These are phyloP conservation scores for Oligophagozyma castellii DNA, from an alignment of 1,139 yeast genomes.

Conservation along the genomic window DNA sequence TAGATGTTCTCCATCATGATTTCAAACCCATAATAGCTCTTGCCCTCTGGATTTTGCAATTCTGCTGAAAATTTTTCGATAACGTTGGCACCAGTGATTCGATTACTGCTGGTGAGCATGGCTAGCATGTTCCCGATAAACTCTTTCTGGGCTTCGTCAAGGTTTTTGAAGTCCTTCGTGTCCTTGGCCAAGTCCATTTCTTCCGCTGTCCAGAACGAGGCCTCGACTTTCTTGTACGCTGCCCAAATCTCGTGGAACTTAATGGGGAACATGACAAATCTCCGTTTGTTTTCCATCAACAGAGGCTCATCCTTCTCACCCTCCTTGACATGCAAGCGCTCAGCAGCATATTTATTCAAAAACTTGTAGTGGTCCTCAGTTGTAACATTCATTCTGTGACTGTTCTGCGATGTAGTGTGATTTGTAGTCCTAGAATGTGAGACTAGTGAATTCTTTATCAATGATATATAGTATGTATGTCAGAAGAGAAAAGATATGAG, in stretches of 20 bases:
- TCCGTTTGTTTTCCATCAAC: slow-evolving; percentile 66
- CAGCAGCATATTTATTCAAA: neutral
- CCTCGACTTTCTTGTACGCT: slow-evolving; percentile 97
- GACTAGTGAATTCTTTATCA: too few relatives aligned
- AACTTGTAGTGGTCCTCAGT: slow-evolving; percentile 2
- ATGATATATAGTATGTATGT: too few relatives aligned
- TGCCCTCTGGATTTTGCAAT: slow-evolving; percentile 94
- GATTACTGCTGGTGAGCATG: slow-evolving; percentile 97
- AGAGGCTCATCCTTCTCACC: slow-evolving; percentile 82
- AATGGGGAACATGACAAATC: slow-evolving; percentile 93
- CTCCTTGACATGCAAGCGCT: slow-evolving; percentile 56
- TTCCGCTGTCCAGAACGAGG: slow-evolving; percentile 99
- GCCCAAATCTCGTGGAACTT: slow-evolving; percentile 98
- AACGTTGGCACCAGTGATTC: slow-evolving; percentile 93
- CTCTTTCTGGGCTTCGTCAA: slow-evolving; percentile 82
- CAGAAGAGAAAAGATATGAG: too few relatives aligned
- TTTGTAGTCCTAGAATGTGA: too few relatives aligned
- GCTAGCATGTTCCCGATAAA: slow-evolving; percentile 89
- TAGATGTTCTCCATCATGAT: slow-evolving; percentile 99
- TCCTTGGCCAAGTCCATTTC: slow-evolving; percentile 95
- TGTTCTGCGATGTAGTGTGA: too few relatives aligned
- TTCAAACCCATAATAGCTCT: slow-evolving; percentile 97
- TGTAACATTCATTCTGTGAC: slow-evolving; percentile 18
- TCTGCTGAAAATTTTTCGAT: slow-evolving; percentile 96
- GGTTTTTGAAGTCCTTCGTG: slow-evolving; percentile 72